phyloP scores from a whole-genome alignment of 129 eudicot genomes.

The Rutidosis leptorrhynchoides region DNA sequence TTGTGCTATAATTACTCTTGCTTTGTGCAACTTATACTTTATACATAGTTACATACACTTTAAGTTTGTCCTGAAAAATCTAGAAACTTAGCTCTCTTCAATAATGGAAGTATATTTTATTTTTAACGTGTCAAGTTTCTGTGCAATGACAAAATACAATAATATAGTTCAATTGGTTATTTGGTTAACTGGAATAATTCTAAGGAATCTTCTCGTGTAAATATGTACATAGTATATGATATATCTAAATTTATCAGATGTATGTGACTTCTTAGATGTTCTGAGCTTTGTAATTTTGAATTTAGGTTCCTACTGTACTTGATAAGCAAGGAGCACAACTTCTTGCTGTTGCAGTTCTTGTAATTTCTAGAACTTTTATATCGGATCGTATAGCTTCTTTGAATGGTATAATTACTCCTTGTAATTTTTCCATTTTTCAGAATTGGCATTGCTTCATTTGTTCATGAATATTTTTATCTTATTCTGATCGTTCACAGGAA shows the following conservation, averaged over 20 bases:
- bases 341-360: constrained; percentile 87
- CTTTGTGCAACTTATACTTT: not conserved
- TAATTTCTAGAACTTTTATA: constrained; percentile 87
- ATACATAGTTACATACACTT: not conserved
- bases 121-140: not conserved
- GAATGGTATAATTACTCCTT: constrained; percentile 51
- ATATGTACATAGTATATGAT: not conserved
- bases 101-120: not conserved
- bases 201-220: constrained; percentile 3
- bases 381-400: constrained; percentile 98
- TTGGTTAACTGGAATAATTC: not conserved
- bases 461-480: not conserved
- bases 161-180: not conserved
- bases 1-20: not conserved
- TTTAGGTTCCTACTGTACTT: constrained; percentile 86
- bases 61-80: not conserved
- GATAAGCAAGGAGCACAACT: constrained; percentile 98
- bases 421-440: not conserved
- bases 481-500: constrained; percentile 46
- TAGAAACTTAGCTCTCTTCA: not conserved
- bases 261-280: constrained; percentile 10
- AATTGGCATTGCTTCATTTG: not conserved
- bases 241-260: not conserved
- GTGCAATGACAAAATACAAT: not conserved
- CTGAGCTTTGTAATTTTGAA: constrained; percentile 30